Conservation (phyloP, 805 yeast genomes). For the Wickerhamomyces alni region DNA sequence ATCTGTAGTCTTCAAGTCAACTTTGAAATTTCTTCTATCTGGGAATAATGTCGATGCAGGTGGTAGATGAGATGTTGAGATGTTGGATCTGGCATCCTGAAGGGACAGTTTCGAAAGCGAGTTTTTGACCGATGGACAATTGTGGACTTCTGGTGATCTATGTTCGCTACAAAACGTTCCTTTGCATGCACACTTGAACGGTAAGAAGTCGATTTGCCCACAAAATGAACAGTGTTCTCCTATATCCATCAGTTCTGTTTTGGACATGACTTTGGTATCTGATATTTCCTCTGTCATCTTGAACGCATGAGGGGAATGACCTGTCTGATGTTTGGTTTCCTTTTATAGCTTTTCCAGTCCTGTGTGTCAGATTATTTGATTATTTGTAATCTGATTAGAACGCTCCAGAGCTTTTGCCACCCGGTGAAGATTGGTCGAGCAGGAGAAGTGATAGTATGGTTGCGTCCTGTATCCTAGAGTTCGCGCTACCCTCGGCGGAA, state of each 20-base stretch:
- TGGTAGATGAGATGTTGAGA: constrained; percentile 19
- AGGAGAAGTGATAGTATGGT: too few relatives aligned
- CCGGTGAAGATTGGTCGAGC: too few relatives aligned
- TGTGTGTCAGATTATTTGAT: too few relatives aligned
- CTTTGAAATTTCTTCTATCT: constrained; percentile 16
- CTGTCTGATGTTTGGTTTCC: too few relatives aligned
- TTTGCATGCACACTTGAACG: constrained; percentile 22
- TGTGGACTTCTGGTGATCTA: constrained; percentile 19
- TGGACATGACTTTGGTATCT: constrained; percentile 12
- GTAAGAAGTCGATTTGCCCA: constrained; percentile 25
- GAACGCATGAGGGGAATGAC: too few relatives aligned
- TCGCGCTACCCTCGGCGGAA: too few relatives aligned
- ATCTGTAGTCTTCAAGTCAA: constrained; percentile 15
- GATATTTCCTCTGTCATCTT: not conserved
- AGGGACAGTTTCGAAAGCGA: not conserved
- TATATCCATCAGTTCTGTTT: constrained; percentile 24
- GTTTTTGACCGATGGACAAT: constrained; percentile 7
- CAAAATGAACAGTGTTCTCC: constrained; percentile 26
- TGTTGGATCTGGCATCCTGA: constrained; percentile 2
- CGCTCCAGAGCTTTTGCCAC: too few relatives aligned
- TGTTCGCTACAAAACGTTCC: constrained; percentile 19
- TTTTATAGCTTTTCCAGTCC: too few relatives aligned
- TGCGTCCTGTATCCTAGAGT: too few relatives aligned
- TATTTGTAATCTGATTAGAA: too few relatives aligned
- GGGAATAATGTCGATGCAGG: constrained; percentile 20